These are phyloP conservation scores for Microascus cirrosus DNA, from an alignment of 2,329 filamentous ascomycete genomes.

Conservation along the genomic window DNA sequence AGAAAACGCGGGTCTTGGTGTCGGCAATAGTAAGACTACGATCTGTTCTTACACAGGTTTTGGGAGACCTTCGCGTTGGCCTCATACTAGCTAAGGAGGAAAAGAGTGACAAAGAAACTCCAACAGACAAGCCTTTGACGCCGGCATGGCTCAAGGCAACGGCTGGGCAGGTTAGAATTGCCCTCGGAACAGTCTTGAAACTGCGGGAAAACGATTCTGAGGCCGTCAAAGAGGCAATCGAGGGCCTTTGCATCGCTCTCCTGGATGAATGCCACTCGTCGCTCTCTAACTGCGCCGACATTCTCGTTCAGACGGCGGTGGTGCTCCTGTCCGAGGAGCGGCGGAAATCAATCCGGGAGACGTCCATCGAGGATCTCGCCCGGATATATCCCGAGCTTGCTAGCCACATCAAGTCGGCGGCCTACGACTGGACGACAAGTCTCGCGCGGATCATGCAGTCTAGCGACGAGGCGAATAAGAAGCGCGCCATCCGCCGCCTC, in stretches of 20 bases:
- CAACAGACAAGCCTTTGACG: conserved; percentile 28
- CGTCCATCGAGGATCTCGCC: conserved; percentile 49
- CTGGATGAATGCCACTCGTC: conserved; percentile 70
- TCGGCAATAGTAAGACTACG: conserved; percentile 48
- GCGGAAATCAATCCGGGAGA: conserved; percentile 26
- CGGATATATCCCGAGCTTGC: conserved; percentile 50
- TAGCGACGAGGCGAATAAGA: conserved; percentile 69
- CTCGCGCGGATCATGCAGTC: conserved; percentile 76
- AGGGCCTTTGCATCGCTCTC: conserved; percentile 60
- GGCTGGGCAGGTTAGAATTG: conserved; percentile 68
- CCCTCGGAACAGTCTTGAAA: conserved; percentile 66
- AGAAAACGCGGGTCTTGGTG: conserved; percentile 49
- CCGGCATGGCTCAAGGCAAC: conserved; percentile 70
- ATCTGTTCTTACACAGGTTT: conserved; percentile 38
- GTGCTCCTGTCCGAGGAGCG: conserved; percentile 38
- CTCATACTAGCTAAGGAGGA: conserved; percentile 10
- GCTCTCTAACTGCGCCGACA: conserved; percentile 53
- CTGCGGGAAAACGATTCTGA: conserved; percentile 58
- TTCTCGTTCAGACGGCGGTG: conserved; percentile 75
- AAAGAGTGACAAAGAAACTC: conserved; percentile 10
- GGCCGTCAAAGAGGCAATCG: conserved; percentile 58
- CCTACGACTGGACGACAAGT: conserved; percentile 73
- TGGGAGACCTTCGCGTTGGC: conserved; percentile 44
- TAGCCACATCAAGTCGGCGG: conserved; percentile 54
- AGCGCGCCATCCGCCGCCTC: conserved; percentile 63